phyloP scores from a whole-genome alignment of 352 stramenopile species.

The Phytophthora hybrid region DNA sequence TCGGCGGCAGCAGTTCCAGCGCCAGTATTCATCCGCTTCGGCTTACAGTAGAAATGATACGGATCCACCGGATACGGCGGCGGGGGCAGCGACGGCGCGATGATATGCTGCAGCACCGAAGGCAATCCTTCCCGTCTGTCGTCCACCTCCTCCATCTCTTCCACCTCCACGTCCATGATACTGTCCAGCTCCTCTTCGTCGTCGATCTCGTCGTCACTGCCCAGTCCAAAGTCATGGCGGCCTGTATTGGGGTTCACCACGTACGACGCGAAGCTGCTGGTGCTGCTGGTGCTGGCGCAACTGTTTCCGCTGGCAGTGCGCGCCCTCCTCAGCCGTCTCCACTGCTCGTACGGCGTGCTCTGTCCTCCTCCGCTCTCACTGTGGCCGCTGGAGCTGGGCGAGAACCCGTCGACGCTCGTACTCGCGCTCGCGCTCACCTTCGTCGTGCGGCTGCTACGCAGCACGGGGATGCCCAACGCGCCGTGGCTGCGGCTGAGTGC shows the following conservation, averaged over 20 bases:
- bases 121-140: constrained; percentile 26
- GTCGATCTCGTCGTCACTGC: constrained; percentile 38
- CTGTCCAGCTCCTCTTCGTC: constrained; percentile 34
- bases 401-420: constrained; percentile 24
- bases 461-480: constrained; percentile 47
- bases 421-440: constrained; percentile 31
- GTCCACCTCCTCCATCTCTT: constrained; percentile 9
- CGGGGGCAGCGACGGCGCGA: constrained; percentile 62
- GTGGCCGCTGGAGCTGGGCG: constrained; percentile 22
- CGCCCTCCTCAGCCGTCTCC: constrained; percentile 50
- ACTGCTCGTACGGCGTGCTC: constrained; percentile 45
- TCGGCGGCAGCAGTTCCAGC: constrained; percentile 51
- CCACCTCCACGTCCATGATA: constrained; percentile 29
- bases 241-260: constrained; percentile 55
- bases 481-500: constrained; percentile 30
- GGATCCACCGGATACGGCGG: constrained; percentile 82
- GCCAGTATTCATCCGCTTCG: constrained; percentile 27
- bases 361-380: constrained; percentile 15
- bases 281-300: constrained; percentile 65
- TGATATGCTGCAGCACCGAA: constrained; percentile 49
- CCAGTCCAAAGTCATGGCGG: constrained; percentile 51
- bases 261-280: constrained; percentile 60
- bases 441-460: constrained; percentile 52
- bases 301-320: constrained; percentile 78
- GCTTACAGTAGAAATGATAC: constrained; percentile 83